Conservation (phyloP, 371 early-diverging fungal genomes). For the Rhizopus delemar region DNA sequence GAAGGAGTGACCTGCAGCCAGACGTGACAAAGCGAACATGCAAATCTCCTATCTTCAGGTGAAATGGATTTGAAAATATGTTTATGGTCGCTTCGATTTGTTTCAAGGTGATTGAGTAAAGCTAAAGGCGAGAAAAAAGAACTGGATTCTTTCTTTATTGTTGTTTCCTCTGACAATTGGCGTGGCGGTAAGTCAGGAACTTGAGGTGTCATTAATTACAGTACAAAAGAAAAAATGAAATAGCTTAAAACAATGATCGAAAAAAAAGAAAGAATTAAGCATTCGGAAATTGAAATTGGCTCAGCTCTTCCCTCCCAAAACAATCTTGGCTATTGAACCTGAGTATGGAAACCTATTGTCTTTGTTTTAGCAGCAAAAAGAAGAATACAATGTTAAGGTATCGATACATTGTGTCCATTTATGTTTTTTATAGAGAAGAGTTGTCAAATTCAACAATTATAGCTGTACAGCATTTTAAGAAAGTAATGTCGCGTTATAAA, state of each 20-base stretch:
- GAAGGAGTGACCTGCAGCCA: slow-evolving; percentile 13
- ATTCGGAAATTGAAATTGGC: too few relatives aligned
- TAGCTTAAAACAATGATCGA: background rate
- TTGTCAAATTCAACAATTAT: too few relatives aligned
- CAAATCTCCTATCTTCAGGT: background rate
- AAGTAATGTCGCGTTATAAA: too few relatives aligned
- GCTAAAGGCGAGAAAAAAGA: slow-evolving; percentile 16
- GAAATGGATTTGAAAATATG: slow-evolving; percentile 21
- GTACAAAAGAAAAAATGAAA: background rate
- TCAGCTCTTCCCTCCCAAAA: too few relatives aligned
- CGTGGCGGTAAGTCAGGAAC: slow-evolving; percentile 19
- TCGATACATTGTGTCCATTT: too few relatives aligned
- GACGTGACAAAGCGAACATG: slow-evolving; percentile 21
- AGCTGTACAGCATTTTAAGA: too few relatives aligned
- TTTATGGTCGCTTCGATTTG: slow-evolving; percentile 15
- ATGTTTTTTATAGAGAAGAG: too few relatives aligned
- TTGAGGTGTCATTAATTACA: slow-evolving; percentile 12
- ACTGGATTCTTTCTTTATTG: background rate
- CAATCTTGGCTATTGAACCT: too few relatives aligned
- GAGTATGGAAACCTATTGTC: too few relatives aligned
- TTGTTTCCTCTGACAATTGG: background rate
- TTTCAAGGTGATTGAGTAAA: slow-evolving; percentile 15
- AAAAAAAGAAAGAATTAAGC: background rate
- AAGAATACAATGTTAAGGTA: too few relatives aligned
- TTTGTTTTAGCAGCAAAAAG: too few relatives aligned